These are phyloP conservation scores for Candida awuae DNA, from an alignment of 805 yeast genomes.

Conservation along the genomic window DNA sequence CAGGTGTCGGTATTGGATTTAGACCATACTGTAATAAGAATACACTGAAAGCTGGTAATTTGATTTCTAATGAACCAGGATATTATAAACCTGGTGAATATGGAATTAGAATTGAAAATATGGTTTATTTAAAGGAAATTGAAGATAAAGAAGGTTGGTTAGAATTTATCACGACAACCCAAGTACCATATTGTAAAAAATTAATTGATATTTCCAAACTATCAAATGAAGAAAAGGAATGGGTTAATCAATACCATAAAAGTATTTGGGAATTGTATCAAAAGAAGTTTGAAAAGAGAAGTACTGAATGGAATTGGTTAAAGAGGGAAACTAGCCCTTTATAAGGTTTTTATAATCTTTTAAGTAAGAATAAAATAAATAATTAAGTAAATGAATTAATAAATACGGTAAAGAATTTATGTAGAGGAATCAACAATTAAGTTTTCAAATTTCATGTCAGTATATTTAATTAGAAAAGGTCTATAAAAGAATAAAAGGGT, in stretches of 20 bases:
- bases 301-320: constrained; percentile 41
- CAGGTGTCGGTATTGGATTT: constrained; percentile 56
- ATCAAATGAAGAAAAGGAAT: constrained; percentile 37
- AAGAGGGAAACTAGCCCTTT: constrained; percentile 36
- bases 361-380: not conserved
- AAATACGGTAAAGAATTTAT: too few species aligned
- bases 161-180: constrained; percentile 49
- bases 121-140: constrained; percentile 39
- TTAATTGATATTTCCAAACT: constrained; percentile 41
- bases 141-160: constrained; percentile 33
- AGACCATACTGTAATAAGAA: constrained; percentile 40
- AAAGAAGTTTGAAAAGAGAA: constrained; percentile 30
- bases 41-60: constrained; percentile 43
- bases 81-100: constrained; percentile 51
- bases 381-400: too few species aligned
- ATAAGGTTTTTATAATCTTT: constrained; percentile 3
- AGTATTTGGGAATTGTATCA: constrained; percentile 39
- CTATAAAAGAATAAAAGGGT: not conserved
- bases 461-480: not conserved
- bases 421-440: too few species aligned
- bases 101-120: constrained; percentile 49
- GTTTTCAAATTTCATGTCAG: too few species aligned
- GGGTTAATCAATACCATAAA: constrained; percentile 44
- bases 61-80: constrained; percentile 57
- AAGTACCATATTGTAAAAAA: constrained; percentile 48